Evolutionary conservation across 805 yeast genomes (phyloP).

Genomic region (Tetrapisispora taiwanensis): DNA sequence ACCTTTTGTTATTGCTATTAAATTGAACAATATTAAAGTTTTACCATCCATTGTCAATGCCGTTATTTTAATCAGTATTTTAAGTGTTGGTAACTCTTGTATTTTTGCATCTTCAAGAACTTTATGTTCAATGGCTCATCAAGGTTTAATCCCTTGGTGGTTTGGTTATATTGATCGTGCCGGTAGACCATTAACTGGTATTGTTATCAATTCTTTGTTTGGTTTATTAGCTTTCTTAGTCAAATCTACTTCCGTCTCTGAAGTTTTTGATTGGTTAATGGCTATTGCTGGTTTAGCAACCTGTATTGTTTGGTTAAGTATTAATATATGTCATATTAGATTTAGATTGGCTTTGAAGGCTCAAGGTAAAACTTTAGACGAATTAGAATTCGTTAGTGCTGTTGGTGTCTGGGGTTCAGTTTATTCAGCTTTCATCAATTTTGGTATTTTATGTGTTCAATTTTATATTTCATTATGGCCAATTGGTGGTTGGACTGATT

Average conservation of each 20-base stretch:
- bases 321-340: constrained; percentile 43
- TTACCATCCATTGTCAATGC: constrained; percentile 51
- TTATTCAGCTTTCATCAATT: constrained; percentile 42
- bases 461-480: constrained; percentile 68
- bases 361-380: constrained; percentile 28
- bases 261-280: constrained; percentile 48
- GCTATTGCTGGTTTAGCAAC: constrained; percentile 50
- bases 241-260: constrained; percentile 37
- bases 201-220: constrained; percentile 32
- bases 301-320: constrained; percentile 48
- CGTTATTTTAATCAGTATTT: constrained; percentile 46
- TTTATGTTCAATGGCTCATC: constrained; percentile 40
- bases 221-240: constrained; percentile 48
- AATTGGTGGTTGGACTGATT: constrained; percentile 28
- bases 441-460: constrained; percentile 49
- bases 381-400: constrained; percentile 12
- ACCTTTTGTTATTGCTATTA: constrained; percentile 52
- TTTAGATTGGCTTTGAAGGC: constrained; percentile 47
- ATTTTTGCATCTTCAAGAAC: constrained; percentile 45
- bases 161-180: constrained; percentile 37
- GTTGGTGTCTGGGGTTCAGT: constrained; percentile 50
- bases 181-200: constrained; percentile 47
- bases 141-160: constrained; percentile 42
- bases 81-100: constrained; percentile 36
- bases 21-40: constrained; percentile 45